phyloP scores from a whole-genome alignment of 176 grass and related monocot species.

The Avena insularis region DNA sequence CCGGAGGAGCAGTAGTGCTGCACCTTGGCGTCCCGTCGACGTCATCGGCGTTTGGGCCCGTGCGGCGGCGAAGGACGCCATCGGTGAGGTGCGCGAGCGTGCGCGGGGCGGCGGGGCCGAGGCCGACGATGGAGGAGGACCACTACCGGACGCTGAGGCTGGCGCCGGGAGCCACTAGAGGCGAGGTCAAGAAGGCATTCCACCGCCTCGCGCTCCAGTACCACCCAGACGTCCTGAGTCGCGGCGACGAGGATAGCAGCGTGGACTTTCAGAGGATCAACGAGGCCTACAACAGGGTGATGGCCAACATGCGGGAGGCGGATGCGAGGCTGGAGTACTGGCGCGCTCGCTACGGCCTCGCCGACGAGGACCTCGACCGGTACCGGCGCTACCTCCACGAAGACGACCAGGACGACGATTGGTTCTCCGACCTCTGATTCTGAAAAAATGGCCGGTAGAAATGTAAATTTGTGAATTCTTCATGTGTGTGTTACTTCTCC shows the following conservation, averaged over 20 bases:
- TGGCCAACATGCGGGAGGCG: slow-evolving; percentile 45
- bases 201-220: slow-evolving; percentile 3
- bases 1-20: neutral
- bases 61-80: neutral
- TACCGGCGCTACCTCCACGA: slow-evolving; percentile 16
- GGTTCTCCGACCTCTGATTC: slow-evolving; percentile 34
- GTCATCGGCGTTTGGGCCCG: neutral
- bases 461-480: no score
- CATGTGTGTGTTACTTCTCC: no score
- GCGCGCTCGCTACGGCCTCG: slow-evolving; percentile 21
- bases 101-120: neutral
- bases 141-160: slow-evolving; percentile 58
- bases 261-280: slow-evolving; percentile 50
- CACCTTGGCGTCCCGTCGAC: neutral
- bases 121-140: neutral
- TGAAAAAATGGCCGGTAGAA: neutral
- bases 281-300: slow-evolving; percentile 52
- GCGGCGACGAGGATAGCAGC: neutral
- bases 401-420: neutral
- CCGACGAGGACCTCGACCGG: slow-evolving; percentile 2
- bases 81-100: neutral
- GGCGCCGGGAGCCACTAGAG: slow-evolving; percentile 42
- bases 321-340: slow-evolving; percentile 57
- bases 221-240: slow-evolving; percentile 47
- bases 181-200: slow-evolving; percentile 69